A percentile compares a stretch with the other conserved stretches of the same genome.
phyloP scores from a whole-genome alignment of 352 stramenopile species.

The Phytophthora meadii region DNA sequence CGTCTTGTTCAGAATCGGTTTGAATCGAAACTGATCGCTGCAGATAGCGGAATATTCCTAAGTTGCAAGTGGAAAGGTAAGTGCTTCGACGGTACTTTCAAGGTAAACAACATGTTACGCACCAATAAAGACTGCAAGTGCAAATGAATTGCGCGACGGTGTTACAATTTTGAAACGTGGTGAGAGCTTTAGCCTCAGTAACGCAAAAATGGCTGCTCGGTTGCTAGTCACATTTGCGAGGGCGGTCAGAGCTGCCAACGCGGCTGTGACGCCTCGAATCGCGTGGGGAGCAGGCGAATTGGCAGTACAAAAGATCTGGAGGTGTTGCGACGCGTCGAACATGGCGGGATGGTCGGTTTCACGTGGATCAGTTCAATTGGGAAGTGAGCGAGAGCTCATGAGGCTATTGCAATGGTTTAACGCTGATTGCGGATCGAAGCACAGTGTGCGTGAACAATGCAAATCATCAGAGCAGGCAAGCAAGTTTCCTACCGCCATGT shows the following conservation, averaged over 20 bases:
- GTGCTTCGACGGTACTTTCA: background rate
- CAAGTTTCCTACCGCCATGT: background rate
- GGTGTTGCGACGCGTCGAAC: slow-evolving; percentile 16
- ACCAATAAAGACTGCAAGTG: slow-evolving; percentile 65
- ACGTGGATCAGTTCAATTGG: background rate
- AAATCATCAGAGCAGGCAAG: slow-evolving; percentile 1
- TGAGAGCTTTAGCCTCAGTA: slow-evolving; percentile 17
- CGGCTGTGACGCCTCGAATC: slow-evolving; percentile 31
- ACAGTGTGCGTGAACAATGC: slow-evolving; percentile 8
- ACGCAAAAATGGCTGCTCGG: slow-evolving; percentile 30
- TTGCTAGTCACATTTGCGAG: slow-evolving; percentile 38
- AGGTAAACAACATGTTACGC: slow-evolving; percentile 2
- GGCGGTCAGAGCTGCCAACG: slow-evolving; percentile 31
- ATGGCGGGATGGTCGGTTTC: slow-evolving; percentile 7
- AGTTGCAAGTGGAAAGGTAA: background rate
- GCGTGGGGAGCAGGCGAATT: slow-evolving; percentile 31
- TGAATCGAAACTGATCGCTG: slow-evolving; percentile 28
- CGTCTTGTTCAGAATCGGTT: background rate
- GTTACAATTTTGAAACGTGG: slow-evolving; percentile 22
- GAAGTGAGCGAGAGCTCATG: background rate
- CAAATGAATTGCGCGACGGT: slow-evolving; percentile 46
- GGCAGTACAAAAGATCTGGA: slow-evolving; percentile 6
- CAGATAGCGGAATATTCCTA: slow-evolving; percentile 51
- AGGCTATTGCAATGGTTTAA: background rate
- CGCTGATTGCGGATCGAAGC: slow-evolving; percentile 1